Base-by-base conservation (phyloP, 805 yeast genomes). In the Clavispora fructus region DNA sequence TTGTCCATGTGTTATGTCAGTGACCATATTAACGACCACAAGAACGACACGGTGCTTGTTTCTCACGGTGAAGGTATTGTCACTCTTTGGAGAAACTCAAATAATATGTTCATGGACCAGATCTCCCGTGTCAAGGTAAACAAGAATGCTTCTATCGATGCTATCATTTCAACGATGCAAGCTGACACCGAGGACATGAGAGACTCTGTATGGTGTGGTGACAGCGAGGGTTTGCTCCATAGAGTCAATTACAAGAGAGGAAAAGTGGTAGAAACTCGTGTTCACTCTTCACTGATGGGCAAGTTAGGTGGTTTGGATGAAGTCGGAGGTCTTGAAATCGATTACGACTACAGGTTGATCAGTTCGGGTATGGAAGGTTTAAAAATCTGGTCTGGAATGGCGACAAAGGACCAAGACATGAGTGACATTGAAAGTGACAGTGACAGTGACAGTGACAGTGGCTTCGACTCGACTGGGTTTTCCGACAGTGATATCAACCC, bases 21-120 rank as follows among this genome's bases (percentile, higher is more conserved):
- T 1, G 87, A 84, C 51, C 77, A 77, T 1, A 53, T 63, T 11
- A 63, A 58, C 33, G 64, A 56, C 10, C 75, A 80, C 12, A 77
- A 75, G 41, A 87, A 83, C 44, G 82, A 80, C 16, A 75, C 80
- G 0, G 76, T 83, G 4, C 78, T 85, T 4, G 90, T 91, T 55
- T 92, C 96, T 39, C 90, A 89, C 85, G 89, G 95, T 13, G 94
- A 85, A 59, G 98, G 98, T 4, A 78, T 88, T 12, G 74, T 89
- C 7, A 89, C 98, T 0, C 71, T 86, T 12, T 92, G 99, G 99
- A 81, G 79, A 55, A 82, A 85, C 26, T 73, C 78, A 28, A 78
- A 78, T 59, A 88, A 87, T 59, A 77, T 77, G 38, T 75, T 82
- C 50, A 73, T 69, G 48, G 97, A 92, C 63, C 97, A 92, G 66